Base-by-base conservation (phyloP, 345 rosid genomes). In the Eucalyptus sp. region DNA sequence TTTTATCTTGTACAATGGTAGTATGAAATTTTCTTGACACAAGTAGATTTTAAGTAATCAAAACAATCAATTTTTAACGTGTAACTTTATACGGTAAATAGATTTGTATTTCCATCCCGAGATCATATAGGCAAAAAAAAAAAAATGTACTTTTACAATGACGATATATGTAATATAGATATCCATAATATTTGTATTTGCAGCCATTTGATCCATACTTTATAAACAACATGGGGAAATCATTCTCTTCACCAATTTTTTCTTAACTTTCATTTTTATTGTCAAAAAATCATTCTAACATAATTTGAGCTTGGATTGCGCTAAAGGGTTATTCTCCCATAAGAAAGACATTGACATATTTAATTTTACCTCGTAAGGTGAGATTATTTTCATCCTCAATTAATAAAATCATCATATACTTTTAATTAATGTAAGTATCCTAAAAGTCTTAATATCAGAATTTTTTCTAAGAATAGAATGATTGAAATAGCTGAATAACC, bases 121-220 rank as follows among this genome's bases (percentile, higher is more conserved):
- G 13, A 24, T 10, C 0, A 12, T 24, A 50, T 50, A 2, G 7
- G 17, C 51, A 3, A 41, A 5, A 4, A 50, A 5, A 4, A 50
- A 8, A 8, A 54, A 1, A 24, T 14, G 17, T 50, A 24, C 6
- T 56, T 56, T 22, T 56, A 4, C 6, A 22, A 24, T 56, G 29
- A 18, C 8, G 1, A 52, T 52, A 6, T 52, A 52, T 52, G 24
- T 52, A 7, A 16, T 18, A 18, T 16, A 22, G 27, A 56, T 56
- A 56, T 56, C 6, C 13, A 56, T 22, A 24, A 56, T 56, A 56
- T 22, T 22, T 9, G 25, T 22, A 56, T 56, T 22, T 5, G 0
- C 12, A 22, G 5, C 3, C 27, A 10, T 56, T 24, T 7, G 29
- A 24, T 56, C 27, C 27, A 2, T 22, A 22, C 62, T 22, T 22